phyloP scores from a whole-genome alignment of 345 rosid species.

The Eucalyptus tenuipes region DNA sequence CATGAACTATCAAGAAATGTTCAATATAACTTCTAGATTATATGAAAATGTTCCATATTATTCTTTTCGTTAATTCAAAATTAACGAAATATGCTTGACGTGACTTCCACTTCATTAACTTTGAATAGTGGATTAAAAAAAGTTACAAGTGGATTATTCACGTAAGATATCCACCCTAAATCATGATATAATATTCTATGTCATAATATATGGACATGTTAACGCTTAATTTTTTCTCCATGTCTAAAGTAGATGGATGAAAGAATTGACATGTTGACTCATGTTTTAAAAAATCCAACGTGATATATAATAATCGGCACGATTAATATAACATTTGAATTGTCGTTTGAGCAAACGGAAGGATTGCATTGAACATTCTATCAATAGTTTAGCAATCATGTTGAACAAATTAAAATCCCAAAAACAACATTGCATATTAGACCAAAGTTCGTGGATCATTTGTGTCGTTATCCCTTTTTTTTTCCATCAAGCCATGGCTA shows the following conservation, averaged over 20 bases:
- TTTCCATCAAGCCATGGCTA: background rate
- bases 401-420: background rate
- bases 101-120: background rate
- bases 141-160: background rate
- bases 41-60: background rate
- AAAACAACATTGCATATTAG: background rate
- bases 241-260: background rate
- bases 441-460: rapidly evolving
- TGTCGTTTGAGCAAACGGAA: background rate
- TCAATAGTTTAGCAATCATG: background rate
- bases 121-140: background rate
- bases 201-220: background rate
- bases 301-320: background rate
- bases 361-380: background rate
- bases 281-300: background rate
- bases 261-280: background rate
- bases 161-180: background rate
- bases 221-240: background rate
- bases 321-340: background rate
- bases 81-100: rapidly evolving
- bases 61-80: background rate
- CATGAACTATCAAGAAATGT: background rate
- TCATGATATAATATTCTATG: background rate
- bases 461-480: background rate
- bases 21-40: background rate